These are phyloP conservation scores for Calendula officinalis DNA, from an alignment of 129 eudicot genomes.

Conservation along the genomic window DNA sequence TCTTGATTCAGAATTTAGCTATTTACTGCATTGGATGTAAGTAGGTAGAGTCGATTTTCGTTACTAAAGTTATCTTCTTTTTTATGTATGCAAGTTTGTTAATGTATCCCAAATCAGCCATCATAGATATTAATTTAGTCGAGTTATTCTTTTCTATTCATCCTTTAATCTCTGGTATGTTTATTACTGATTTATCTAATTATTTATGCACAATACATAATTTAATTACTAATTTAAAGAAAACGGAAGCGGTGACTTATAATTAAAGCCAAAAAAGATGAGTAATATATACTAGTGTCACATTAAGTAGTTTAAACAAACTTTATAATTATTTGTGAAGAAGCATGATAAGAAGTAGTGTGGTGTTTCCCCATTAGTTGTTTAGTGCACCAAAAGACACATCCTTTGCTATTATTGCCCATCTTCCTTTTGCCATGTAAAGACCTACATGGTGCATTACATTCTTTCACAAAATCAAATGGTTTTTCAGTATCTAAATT, in stretches of 20 bases:
- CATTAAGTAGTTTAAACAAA: slow-evolving; percentile 11
- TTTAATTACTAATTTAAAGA: no score
- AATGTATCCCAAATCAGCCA: not conserved
- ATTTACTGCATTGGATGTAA: slow-evolving; percentile 1
- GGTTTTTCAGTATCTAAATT: not conserved
- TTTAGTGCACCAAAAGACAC: slow-evolving; percentile 35
- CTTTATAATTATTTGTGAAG: not conserved
- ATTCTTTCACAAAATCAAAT: slow-evolving; percentile 39
- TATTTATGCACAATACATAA: no score
- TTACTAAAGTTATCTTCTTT: slow-evolving; percentile 12
- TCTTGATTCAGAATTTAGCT: slow-evolving; percentile 21
- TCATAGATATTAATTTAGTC: slow-evolving; percentile 18
- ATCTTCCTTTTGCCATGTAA: slow-evolving; percentile 84
- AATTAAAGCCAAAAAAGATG: no score
- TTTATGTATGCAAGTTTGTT: slow-evolving; percentile 15
- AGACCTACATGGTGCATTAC: slow-evolving; percentile 85
- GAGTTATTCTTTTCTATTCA: no score
- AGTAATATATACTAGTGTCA: not conserved
- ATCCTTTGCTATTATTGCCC: slow-evolving; percentile 63
- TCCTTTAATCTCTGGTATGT: no score
- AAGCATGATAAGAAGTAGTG: slow-evolving; percentile 3
- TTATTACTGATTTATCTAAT: no score
- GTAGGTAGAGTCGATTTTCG: slow-evolving; percentile 16
- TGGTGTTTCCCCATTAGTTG: no score
- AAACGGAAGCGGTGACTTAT: no score